These are phyloP conservation scores for Chaetomiaceae sp. DNA, from an alignment of 2,329 filamentous ascomycete species.

Conservation along the genomic window DNA sequence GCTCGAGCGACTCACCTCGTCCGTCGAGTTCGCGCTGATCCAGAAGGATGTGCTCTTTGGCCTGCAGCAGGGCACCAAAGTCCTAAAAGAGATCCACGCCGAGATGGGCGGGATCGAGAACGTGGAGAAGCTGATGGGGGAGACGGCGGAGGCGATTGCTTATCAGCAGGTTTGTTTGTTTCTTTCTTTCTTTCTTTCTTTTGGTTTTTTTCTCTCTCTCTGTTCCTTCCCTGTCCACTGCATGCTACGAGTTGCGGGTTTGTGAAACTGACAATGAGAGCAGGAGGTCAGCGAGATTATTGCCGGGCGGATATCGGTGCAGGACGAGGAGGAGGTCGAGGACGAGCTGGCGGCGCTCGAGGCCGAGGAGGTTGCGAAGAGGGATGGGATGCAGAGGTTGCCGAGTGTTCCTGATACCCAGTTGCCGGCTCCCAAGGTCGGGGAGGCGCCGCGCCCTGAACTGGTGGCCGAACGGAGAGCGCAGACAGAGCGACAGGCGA, in stretches of 20 bases:
- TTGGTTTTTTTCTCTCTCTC: neutral
- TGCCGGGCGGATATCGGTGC: slow-evolving; percentile 79
- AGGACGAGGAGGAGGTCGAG: slow-evolving; percentile 97
- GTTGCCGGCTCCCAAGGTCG: slow-evolving; percentile 21
- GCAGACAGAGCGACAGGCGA: slow-evolving; percentile 27
- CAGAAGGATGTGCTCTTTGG: slow-evolving; percentile 96
- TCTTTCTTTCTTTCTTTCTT: neutral
- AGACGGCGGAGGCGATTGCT: slow-evolving; percentile 82
- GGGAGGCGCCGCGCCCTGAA: slow-evolving; percentile 7
- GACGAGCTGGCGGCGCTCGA: slow-evolving; percentile 86
- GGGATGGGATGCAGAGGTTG: slow-evolving; percentile 16
- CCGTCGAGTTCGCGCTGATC: slow-evolving; percentile 92
- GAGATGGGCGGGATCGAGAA: slow-evolving; percentile 95
- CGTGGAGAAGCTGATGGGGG: slow-evolving; percentile 92
- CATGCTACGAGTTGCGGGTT: too few relatives aligned
- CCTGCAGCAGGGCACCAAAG: slow-evolving; percentile 82
- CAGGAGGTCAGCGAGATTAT: slow-evolving; percentile 93
- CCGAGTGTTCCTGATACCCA: slow-evolving; percentile 30
- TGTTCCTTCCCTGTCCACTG: neutral
- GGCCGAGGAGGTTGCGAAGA: slow-evolving; percentile 42
- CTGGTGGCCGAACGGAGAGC: slow-evolving; percentile 12
- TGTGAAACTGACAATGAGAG: neutral
- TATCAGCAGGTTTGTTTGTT: slow-evolving; percentile 70
- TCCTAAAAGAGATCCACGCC: slow-evolving; percentile 83
- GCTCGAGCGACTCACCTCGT: slow-evolving; percentile 80